Evolutionary conservation across 1,139 yeast genomes (phyloP), one percentile per base, ranked within the genome.

Genomic region (Meyerozyma elateridarum): DNA sequence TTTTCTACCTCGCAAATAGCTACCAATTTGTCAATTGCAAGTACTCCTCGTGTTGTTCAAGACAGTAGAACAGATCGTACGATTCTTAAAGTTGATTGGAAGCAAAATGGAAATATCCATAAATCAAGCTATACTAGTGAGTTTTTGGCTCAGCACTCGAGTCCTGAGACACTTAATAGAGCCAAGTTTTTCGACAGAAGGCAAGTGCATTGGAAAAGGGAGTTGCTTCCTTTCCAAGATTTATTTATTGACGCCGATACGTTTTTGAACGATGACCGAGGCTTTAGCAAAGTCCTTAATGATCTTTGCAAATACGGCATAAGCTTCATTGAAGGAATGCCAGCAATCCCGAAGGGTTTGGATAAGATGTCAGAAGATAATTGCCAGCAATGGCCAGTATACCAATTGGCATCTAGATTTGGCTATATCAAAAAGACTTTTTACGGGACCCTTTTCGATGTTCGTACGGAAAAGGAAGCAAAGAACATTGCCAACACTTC

Each of bases 351-450:
- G 30, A 26, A 25, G 50, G 38, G 40, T 38, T 35, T 41, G 8
- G 31, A 20, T 29, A 32, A 15, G 2, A 43, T 55, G 46, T 26
- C 36, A 5, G 69, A 62, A 27, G 52, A 44, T 3, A 66, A 68
- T 36, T 39, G 54, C 6, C 9, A 31, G 1, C 36, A 48, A 15
- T 68, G 73, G 73, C 73, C 73, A 3, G 67, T 68, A 3, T 49
- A 59, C 12, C 43, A 53, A 22, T 58, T 85, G 28, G 91, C 85
- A 7, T 56, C 63, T 30, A 64, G 70, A 36, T 76, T 83, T 35
- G 93, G 93, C 1, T 83, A 83, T 43, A 64, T 84, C 36, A 80
- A 79, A 45, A 66, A 72, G 39, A 84, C 94, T 0, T 81, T 85
- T 45, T 83, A 83, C 48, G 94, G 94, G 1, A 67, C 75, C 2